These are phyloP conservation scores for Cerrena zonata DNA, from an alignment of 1,284 basidiomycete species.

Conservation along the genomic window DNA sequence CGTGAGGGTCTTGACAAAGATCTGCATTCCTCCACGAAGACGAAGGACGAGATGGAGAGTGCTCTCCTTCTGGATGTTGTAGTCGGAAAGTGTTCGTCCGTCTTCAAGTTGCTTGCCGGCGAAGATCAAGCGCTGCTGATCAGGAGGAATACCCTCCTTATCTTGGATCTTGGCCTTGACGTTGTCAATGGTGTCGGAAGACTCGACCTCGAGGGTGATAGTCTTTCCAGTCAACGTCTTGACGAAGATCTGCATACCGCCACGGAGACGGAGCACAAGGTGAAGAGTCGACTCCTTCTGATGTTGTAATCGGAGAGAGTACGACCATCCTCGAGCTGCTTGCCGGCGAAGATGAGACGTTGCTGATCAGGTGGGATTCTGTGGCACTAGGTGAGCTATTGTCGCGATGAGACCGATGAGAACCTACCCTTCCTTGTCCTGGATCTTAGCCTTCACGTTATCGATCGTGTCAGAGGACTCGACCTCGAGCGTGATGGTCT, in stretches of 20 bases:
- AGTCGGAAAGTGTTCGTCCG: constrained; percentile 68
- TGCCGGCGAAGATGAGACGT: constrained; percentile 76
- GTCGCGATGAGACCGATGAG: constrained; percentile 22
- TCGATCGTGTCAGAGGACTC: constrained; percentile 72
- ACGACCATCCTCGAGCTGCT: constrained; percentile 66
- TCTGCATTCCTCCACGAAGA: constrained; percentile 22
- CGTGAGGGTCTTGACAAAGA: constrained; percentile 21
- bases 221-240: constrained; percentile 57
- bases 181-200: constrained; percentile 75
- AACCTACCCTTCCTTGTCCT: constrained; percentile 67
- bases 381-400: constrained; percentile 39
- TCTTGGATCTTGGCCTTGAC: constrained; percentile 77
- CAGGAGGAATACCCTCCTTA: constrained; percentile 73
- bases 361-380: constrained; percentile 80
- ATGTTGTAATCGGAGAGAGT: constrained; percentile 48
- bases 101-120: constrained; percentile 80
- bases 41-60: constrained; percentile 63
- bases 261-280: constrained; percentile 55
- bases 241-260: constrained; percentile 72
- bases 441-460: constrained; percentile 74
- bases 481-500: constrained; percentile 25
- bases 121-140: constrained; percentile 80
- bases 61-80: constrained; percentile 70
- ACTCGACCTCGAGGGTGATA: constrained; percentile 45
- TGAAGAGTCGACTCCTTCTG: constrained; percentile 27